Conservation (phyloP, 805 yeast genomes). For the Metschnikowia lachancei region DNA sequence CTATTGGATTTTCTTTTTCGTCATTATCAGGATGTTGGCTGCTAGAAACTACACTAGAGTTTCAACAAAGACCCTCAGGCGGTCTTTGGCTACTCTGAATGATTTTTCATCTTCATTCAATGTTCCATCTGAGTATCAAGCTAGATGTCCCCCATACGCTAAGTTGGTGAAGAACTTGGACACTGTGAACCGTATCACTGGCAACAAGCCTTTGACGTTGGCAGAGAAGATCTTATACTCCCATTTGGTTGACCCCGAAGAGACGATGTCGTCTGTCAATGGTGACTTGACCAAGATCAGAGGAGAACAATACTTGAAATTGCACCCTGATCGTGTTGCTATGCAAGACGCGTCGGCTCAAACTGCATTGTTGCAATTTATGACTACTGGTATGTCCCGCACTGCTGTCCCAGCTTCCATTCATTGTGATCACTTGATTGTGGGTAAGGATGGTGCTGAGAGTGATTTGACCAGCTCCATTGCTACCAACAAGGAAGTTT, state of each 20-base stretch:
- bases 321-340: slow-evolving; percentile 96
- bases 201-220: slow-evolving; percentile 75
- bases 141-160: slow-evolving; percentile 86
- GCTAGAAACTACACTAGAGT: slow-evolving; percentile 13
- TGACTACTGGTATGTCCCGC: slow-evolving; percentile 88
- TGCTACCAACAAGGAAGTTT: slow-evolving; percentile 88
- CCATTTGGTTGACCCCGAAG: slow-evolving; percentile 87
- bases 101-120: slow-evolving; percentile 23
- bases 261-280: slow-evolving; percentile 53
- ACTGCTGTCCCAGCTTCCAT: slow-evolving; percentile 94
- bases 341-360: slow-evolving; percentile 99
- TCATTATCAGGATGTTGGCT: slow-evolving; percentile 16
- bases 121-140: slow-evolving; percentile 58
- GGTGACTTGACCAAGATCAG: slow-evolving; percentile 57
- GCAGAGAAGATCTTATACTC: slow-evolving; percentile 95
- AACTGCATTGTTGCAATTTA: slow-evolving; percentile 97
- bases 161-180: slow-evolving; percentile 64
- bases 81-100: slow-evolving; percentile 34
- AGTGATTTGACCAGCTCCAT: slow-evolving; percentile 78
- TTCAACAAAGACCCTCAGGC: slow-evolving; percentile 13
- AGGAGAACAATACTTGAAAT: slow-evolving; percentile 86
- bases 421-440: slow-evolving; percentile 97
- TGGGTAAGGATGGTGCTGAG: slow-evolving; percentile 91
- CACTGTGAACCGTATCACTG: slow-evolving; percentile 61
- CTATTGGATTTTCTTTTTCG: neutral